Conservation (phyloP, 306 rosid species). For the Quercus alba region DNA sequence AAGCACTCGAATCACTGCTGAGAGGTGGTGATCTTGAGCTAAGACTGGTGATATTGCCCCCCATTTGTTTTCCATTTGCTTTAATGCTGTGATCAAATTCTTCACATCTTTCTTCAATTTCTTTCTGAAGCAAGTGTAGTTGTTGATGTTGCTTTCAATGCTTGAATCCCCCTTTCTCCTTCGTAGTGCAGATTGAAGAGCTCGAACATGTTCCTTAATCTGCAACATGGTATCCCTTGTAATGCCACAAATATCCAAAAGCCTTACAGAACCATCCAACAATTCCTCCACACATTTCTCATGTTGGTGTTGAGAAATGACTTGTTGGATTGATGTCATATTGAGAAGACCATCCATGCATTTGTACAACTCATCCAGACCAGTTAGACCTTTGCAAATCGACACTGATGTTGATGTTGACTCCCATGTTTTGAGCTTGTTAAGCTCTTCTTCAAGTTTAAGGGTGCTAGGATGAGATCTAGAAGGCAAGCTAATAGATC, state of each 20-base stretch:
- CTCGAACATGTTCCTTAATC: conserved; percentile 45
- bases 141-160: conserved; percentile 33
- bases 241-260: conserved; percentile 60
- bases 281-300: conserved; percentile 47
- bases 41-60: conserved; percentile 17
- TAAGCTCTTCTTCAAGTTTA: conserved; percentile 48
- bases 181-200: conserved; percentile 60
- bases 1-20: conserved; percentile 19
- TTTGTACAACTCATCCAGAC: conserved; percentile 45
- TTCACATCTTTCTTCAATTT: conserved; percentile 58
- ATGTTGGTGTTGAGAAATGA: conserved; percentile 33
- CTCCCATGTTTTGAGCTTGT: conserved; percentile 40
- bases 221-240: conserved; percentile 46
- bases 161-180: conserved; percentile 58
- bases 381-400: conserved; percentile 24
- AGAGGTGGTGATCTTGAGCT: conserved; percentile 33
- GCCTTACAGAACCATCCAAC: conserved; percentile 55
- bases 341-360: conserved; percentile 57
- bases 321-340: conserved; percentile 54
- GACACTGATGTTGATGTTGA: conserved; percentile 39
- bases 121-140: conserved; percentile 41
- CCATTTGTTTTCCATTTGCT: conserved; percentile 40
- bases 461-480: conserved; percentile 55
- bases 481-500: conserved; percentile 67
- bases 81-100: conserved; percentile 33